These are phyloP conservation scores for Aspergillus udagawae DNA, from an alignment of 2,329 filamentous ascomycete genomes.

Conservation along the genomic window DNA sequence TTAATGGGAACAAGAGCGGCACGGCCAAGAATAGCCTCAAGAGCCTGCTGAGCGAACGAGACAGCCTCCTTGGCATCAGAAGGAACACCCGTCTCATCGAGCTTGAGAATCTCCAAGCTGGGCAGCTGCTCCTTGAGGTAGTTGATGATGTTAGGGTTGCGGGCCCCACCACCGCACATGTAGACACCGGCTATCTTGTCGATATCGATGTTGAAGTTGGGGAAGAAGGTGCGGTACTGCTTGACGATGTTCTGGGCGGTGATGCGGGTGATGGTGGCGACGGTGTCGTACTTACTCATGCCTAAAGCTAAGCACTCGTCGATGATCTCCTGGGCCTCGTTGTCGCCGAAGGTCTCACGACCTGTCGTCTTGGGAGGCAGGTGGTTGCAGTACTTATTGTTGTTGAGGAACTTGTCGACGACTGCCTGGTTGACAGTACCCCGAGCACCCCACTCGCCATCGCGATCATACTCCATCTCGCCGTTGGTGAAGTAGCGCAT, in stretches of 20 bases:
- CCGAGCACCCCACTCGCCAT: conserved; percentile 48
- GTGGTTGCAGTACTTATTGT: conserved; percentile 48
- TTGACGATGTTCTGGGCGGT: conserved; percentile 57
- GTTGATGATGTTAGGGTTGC: conserved; percentile 45
- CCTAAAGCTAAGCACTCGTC: no score
- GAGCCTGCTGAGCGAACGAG: conserved; percentile 58
- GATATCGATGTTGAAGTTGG: conserved; percentile 40
- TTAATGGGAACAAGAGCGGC: conserved; percentile 49
- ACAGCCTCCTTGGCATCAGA: conserved; percentile 57
- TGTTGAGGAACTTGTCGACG: conserved; percentile 49
- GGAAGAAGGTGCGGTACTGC: conserved; percentile 48
- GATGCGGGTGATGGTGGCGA: conserved; percentile 44
- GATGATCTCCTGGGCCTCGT: no score
- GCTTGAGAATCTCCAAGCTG: conserved; percentile 48
- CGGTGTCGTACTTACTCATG: no score
- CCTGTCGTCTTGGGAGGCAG: conserved; percentile 56
- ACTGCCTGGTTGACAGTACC: conserved; percentile 50
- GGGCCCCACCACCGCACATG: conserved; percentile 38
- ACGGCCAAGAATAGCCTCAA: conserved; percentile 57
- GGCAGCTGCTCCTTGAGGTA: conserved; percentile 51
- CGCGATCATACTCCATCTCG: conserved; percentile 47
- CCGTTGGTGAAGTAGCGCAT: conserved; percentile 53
- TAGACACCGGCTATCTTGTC: conserved; percentile 48
- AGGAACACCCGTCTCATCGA: conserved; percentile 56
- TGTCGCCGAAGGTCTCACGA: conserved; percentile 49